phyloP scores from a whole-genome alignment of 805 yeast genomes.

The Ogataea paraovalis region DNA sequence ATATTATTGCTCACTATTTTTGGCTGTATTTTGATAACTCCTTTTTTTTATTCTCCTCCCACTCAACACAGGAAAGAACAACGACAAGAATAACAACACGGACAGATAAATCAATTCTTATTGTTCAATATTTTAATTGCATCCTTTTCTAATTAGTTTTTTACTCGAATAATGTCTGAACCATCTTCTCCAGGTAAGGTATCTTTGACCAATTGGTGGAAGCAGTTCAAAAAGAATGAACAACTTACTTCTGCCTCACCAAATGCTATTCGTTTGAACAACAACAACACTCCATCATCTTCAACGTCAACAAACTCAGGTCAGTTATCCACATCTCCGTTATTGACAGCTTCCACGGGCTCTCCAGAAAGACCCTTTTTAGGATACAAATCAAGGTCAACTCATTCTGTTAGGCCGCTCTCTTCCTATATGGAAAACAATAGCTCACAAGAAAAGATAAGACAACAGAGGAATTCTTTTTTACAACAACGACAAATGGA shows the following conservation, averaged over 20 bases:
- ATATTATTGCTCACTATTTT: too few species aligned
- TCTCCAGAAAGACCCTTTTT: constrained; percentile 41
- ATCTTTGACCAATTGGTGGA: constrained; percentile 31
- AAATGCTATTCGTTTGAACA: constrained; percentile 1
- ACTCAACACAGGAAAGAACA: too few species aligned
- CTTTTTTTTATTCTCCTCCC: too few species aligned
- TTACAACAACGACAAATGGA: constrained; percentile 38
- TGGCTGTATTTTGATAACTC: too few species aligned
- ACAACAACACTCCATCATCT: constrained; percentile 3
- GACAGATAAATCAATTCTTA: too few species aligned
- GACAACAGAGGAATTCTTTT: constrained; percentile 50
- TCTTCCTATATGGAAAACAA: constrained; percentile 27
- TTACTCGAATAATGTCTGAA: constrained; percentile 14
- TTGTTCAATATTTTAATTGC: too few species aligned
- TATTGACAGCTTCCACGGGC: constrained; percentile 24
- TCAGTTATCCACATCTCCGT: constrained; percentile 12
- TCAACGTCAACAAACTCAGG: constrained; percentile 5
- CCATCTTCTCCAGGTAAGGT: constrained; percentile 27
- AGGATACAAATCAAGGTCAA: constrained; percentile 47
- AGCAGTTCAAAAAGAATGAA: constrained; percentile 22
- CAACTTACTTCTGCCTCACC: constrained; percentile 11
- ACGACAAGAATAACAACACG: too few species aligned
- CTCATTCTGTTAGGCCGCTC: constrained; percentile 39
- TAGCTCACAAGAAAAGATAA: constrained; percentile 25
- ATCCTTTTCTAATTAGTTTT: too few species aligned